Evolutionary conservation across 306 rosid species (phyloP), one percentile per base, ranked within the genome.

Genomic region (Begonia masoniana): DNA sequence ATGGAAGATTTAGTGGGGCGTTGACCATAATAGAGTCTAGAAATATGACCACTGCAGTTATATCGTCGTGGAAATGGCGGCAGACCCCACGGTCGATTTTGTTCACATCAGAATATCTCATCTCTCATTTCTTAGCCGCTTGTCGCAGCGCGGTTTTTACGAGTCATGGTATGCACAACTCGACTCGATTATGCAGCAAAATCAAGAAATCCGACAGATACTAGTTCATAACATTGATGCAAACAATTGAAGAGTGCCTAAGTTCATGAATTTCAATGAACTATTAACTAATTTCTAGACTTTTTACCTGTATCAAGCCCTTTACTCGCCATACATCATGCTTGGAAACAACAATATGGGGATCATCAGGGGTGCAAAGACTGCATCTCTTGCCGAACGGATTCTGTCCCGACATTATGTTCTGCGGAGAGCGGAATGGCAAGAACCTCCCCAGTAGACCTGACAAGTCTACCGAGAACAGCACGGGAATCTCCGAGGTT

Each of bases 301-400:
- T 26, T 26, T 26, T 36, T 80, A 85, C 97, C 94, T 89, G 95
- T 74, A 89, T 89, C 74, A 89, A 76, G 58, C 97, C 97, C 82
- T 85, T 89, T 63, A 85, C 97, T 4, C 95, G 97, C 97, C 97
- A 89, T 41, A 89, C 97, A 52, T 89, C 83, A 67, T 85, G 97
- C 78, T 85, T 89, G 39, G 81, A 71, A 66, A 89, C 94, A 56
- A 89, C 97, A 0, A 89, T 85, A 14, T 53, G 78, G 0, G 94
- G 57, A 73, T 89, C 97, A 66, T 89, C 95, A 0, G 97, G 97
- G 95, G 71, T 89, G 97, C 85, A 69, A 57, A 68, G 95, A 76
- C 64, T 78, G 82, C 97, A 89, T 89, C 85, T 89, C 97, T 63
- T 71, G 89, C 74, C 95, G 65, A 68, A 89, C 87, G 42, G 97